Base-by-base conservation (phyloP, 306 rosid species). In the Quercus aquifolioides region DNA sequence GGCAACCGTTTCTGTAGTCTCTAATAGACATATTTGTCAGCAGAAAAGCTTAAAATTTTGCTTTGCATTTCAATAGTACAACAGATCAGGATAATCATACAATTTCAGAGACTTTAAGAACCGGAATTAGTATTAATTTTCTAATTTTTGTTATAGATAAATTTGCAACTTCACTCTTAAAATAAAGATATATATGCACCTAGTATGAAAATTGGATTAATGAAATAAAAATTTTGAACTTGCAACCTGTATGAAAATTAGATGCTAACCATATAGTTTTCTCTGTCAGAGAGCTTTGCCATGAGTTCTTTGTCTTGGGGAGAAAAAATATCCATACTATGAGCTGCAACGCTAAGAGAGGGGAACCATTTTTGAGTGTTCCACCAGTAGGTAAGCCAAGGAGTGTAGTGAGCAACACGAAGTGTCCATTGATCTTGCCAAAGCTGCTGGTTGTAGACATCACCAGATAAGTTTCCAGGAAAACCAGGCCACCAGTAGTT, bases 341-440 rank as follows among this genome's bases (percentile, higher is more conserved):
- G 2, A 6, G 58, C 46, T 2, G 75, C 69, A 38, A 75, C 85
- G 51, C 90, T 88, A 64, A 82, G 77, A 17, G 81, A 7, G 9
- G 92, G 92, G 71, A 90, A 90, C 75, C 86, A 79, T 0, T 86
- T 86, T 74, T 88, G 90, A 77, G 87, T 90, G 38, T 83, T 69
- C 94, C 92, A 88, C 94, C 94, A 90, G 31, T 77, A 77, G 25
- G 84, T 85, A 43, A 86, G 85, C 92, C 87, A 85, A 25, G 90
- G 90, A 1, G 75, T 1, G 55, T 88, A 62, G 60, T 90, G 94
- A 80, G 85, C 78, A 70, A 81, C 90, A 59, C 89, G 63, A 49
- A 88, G 35, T 4, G 88, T 33, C 94, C 92, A 90, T 67, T 88
- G 92, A 15, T 88, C 92, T 25, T 41, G 46, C 46, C 46, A 41